Conservation (phyloP, 768 basidiomycete species). For the Suillus spraguei region DNA sequence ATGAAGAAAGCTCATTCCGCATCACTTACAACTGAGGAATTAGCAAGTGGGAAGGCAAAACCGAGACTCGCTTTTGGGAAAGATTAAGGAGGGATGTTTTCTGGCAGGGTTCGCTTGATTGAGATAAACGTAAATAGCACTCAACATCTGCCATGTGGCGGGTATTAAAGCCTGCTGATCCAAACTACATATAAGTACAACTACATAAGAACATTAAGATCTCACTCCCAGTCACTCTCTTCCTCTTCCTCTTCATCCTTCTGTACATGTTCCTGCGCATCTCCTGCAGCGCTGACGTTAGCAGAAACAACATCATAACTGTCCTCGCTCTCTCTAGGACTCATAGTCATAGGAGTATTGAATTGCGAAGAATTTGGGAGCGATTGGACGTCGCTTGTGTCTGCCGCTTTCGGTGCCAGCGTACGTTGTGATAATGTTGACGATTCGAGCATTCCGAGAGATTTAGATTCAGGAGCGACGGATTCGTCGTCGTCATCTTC, state of each 20-base stretch:
- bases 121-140: slow-evolving; percentile 10
- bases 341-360: slow-evolving; percentile 38
- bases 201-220: not conserved
- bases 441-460: slow-evolving; percentile 13
- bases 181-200: slow-evolving; percentile 24
- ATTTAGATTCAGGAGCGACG: slow-evolving; percentile 19
- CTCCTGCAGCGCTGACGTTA: slow-evolving; percentile 47
- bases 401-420: slow-evolving; percentile 24
- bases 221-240: slow-evolving; percentile 63
- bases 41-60: slow-evolving; percentile 5
- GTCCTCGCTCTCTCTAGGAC: slow-evolving; percentile 62
- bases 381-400: slow-evolving; percentile 23
- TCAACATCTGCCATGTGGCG: slow-evolving; percentile 1
- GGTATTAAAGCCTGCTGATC: not conserved
- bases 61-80: no score
- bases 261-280: slow-evolving; percentile 24
- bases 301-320: slow-evolving; percentile 69
- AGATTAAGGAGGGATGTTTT: not conserved
- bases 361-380: slow-evolving; percentile 35
- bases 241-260: slow-evolving; percentile 44
- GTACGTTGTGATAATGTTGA: slow-evolving; percentile 27
- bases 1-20: slow-evolving; percentile 30
- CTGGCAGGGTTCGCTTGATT: slow-evolving; percentile 3
- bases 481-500: slow-evolving; percentile 88
- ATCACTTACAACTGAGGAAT: slow-evolving; percentile 19